Percentiles rank a stretch among this genome's conserved stretches.
Conservation (phyloP, 306 rosid species). For the Casuarina equisetifolia region DNA sequence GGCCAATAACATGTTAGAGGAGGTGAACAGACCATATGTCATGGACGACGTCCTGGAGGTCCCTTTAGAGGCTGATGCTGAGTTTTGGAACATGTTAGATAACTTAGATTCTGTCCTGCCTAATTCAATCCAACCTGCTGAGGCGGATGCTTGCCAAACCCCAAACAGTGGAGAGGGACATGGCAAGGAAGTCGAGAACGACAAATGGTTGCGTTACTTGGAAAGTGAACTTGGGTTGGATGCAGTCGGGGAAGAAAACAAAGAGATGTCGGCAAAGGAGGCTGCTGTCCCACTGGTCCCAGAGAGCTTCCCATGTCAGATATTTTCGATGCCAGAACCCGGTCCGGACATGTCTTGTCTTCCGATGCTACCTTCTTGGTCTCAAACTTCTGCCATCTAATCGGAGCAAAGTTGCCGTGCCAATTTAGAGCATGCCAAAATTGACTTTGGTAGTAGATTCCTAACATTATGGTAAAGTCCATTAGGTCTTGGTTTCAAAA, state of each 20-base stretch:
- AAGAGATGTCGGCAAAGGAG: constrained; percentile 23
- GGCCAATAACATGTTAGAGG: constrained; percentile 21
- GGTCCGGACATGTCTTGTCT: constrained; percentile 26
- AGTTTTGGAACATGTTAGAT: constrained; percentile 70
- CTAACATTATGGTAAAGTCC: no score
- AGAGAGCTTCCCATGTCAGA: constrained; percentile 23
- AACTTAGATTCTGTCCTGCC: constrained; percentile 29
- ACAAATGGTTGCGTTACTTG: constrained; percentile 50
- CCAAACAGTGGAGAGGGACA: constrained; percentile 26
- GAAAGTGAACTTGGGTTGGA: constrained; percentile 64
- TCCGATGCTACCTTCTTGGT: constrained; percentile 39
- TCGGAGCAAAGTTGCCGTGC: background rate
- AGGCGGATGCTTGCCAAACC: constrained; percentile 20
- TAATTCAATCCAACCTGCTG: constrained; percentile 31
- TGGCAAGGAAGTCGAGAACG: constrained; percentile 30
- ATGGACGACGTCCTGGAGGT: constrained; percentile 21
- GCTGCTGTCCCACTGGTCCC: constrained; percentile 30
- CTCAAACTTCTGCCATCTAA: constrained; percentile 29
- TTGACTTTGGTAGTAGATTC: no score
- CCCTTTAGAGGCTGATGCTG: constrained; percentile 56
- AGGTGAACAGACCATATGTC: constrained; percentile 36
- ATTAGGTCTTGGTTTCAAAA: no score
- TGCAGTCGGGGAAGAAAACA: constrained; percentile 29
- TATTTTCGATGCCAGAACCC: constrained; percentile 26
- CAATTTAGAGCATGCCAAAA: no score